phyloP scores from a whole-genome alignment of 2,329 filamentous ascomycete genomes.

The Lasiodiplodia sp. region DNA sequence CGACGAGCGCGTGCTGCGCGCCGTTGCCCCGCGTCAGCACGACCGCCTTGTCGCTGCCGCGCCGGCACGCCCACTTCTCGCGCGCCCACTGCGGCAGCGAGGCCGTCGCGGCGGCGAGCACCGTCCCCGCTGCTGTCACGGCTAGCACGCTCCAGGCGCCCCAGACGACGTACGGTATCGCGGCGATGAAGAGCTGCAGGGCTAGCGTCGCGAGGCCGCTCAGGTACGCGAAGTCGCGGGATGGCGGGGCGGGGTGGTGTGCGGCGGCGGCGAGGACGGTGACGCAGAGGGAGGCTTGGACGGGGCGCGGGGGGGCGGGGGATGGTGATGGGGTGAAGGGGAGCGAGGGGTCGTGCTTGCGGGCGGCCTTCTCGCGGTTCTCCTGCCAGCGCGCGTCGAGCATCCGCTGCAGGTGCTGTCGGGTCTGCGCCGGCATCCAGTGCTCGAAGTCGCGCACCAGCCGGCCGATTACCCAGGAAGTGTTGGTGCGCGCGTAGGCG shows the following conservation, averaged over 20 bases:
- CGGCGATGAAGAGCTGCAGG: not conserved
- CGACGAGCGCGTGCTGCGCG: slow-evolving; percentile 8
- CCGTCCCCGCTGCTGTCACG: not conserved
- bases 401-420: not conserved
- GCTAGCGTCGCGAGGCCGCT: not conserved
- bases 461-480: slow-evolving; percentile 53
- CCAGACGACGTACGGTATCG: not conserved
- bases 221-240: not conserved
- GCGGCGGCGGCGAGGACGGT: not conserved
- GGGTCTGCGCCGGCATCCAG: slow-evolving; percentile 35
- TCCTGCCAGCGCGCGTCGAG: not conserved
- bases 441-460: slow-evolving; percentile 52
- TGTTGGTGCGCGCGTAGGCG: slow-evolving; percentile 50
- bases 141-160: not conserved
- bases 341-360: not conserved
- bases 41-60: not conserved
- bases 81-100: not conserved
- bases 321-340: not conserved
- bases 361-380: not conserved
- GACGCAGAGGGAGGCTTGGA: not conserved
- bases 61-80: slow-evolving; percentile 11
- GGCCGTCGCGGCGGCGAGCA: not conserved
- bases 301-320: not conserved
- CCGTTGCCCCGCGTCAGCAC: slow-evolving; percentile 4
- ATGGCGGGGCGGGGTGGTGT: not conserved